Conservation (phyloP, 257 asterid species). For the Mitragyna speciosa region DNA sequence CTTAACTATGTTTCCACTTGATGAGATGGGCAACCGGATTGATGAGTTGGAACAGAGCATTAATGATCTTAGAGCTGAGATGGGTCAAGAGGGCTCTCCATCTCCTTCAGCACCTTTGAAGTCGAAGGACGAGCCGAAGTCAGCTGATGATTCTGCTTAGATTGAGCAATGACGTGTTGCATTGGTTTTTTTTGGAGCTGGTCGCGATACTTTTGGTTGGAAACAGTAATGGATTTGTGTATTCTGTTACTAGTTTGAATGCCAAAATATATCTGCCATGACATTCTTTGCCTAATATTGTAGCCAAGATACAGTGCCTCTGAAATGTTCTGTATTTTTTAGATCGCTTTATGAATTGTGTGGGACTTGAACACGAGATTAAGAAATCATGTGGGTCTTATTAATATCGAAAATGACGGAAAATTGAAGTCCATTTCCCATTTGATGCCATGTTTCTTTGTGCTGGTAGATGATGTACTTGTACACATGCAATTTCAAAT, state of each 20-base stretch:
- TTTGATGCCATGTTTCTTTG: conserved; percentile 2
- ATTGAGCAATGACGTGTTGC: conserved; percentile 3
- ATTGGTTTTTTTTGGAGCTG: not conserved
- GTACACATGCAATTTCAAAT: conserved; percentile 9
- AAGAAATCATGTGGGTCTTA: not conserved
- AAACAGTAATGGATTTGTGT: not conserved
- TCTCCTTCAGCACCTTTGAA: conserved; percentile 64
- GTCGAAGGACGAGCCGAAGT: conserved; percentile 50
- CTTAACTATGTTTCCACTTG: conserved; percentile 62
- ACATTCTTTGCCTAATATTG: not conserved
- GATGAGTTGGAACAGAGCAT: conserved; percentile 90
- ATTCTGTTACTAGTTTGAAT: not conserved
- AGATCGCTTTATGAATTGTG: not conserved
- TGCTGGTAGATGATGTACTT: conserved; percentile 21
- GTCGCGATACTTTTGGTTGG: not conserved
- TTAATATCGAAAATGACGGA: not conserved
- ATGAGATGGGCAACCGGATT: conserved; percentile 89
- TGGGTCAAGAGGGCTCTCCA: conserved; percentile 85
- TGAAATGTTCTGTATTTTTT: not conserved
- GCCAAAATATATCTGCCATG: not conserved
- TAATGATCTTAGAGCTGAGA: conserved; percentile 76
- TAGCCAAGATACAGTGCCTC: not conserved
- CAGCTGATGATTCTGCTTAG: conserved; percentile 51
- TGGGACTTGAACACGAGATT: conserved; percentile 2
- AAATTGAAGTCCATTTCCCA: not conserved